These are phyloP conservation scores for Echinosphaeria canescens DNA, from an alignment of 2,329 filamentous ascomycete species.

Conservation along the genomic window DNA sequence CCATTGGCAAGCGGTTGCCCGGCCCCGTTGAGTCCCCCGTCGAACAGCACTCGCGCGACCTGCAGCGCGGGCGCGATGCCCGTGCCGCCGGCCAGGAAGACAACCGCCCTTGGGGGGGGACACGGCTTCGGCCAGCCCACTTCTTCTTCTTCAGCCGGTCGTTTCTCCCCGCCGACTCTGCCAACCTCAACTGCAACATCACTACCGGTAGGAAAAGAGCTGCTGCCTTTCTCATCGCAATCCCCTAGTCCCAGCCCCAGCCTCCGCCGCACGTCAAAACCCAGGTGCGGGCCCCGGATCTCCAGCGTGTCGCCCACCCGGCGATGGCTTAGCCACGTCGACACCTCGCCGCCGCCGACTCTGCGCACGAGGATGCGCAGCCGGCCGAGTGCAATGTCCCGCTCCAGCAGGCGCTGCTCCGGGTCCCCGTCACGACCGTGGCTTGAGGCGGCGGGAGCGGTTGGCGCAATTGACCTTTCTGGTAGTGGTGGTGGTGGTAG, in stretches of 20 bases:
- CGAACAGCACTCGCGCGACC: constrained; percentile 40
- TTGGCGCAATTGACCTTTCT: too few species aligned
- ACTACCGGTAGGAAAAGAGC: too few species aligned
- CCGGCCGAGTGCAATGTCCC: constrained; percentile 11
- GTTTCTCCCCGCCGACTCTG: background rate
- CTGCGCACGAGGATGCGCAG: constrained; percentile 61
- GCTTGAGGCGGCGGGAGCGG: constrained; percentile 7
- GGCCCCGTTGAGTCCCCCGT: constrained; percentile 7
- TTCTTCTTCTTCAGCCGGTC: constrained; percentile 16
- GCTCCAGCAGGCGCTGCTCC: constrained; percentile 8
- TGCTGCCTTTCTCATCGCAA: too few species aligned
- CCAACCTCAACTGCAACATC: constrained; percentile 4
- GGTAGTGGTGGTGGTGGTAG: too few species aligned
- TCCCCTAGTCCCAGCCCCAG: too few species aligned
- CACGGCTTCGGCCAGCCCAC: too few species aligned
- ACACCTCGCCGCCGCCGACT: constrained; percentile 67
- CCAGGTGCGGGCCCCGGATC: constrained; percentile 57
- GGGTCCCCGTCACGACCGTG: too few species aligned
- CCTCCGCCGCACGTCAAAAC: constrained; percentile 27
- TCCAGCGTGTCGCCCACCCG: constrained; percentile 41
- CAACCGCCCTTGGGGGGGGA: constrained; percentile 27
- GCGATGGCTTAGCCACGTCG: constrained; percentile 52
- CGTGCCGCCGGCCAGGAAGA: constrained; percentile 84
- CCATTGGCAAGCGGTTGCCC: background rate
- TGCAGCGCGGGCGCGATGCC: constrained; percentile 84